Evolutionary conservation across 768 basidiomycete species (phyloP).

Genomic region (Sarcomyxa edulis): DNA sequence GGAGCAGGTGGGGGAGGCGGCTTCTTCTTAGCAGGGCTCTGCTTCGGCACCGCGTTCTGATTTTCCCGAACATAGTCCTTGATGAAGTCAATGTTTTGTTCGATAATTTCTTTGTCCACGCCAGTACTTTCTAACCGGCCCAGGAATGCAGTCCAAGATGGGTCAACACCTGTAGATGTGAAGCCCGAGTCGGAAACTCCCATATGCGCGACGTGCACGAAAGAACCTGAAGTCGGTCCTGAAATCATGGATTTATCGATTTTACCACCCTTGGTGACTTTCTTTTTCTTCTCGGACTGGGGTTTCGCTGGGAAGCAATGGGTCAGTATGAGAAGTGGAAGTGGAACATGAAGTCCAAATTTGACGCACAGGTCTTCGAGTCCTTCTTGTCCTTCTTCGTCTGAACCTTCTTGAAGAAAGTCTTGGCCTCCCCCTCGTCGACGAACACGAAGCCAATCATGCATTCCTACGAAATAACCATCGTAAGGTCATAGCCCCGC

Average conservation of each 20-base stretch:
- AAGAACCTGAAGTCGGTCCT: conserved; percentile 69
- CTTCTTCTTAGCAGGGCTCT: conserved; percentile 26
- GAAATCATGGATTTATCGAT: conserved; percentile 95
- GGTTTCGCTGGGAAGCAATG: conserved; percentile 35
- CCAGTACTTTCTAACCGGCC: conserved; percentile 59
- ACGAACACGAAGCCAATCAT: conserved; percentile 91
- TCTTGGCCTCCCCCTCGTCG: conserved; percentile 78
- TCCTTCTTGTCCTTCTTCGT: conserved; percentile 44
- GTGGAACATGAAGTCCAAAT: not conserved
- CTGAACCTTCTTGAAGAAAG: conserved; percentile 81
- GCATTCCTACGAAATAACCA: conserved; percentile 52
- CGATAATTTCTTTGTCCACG: conserved; percentile 62
- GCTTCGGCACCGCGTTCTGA: conserved; percentile 23
- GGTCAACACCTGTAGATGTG: conserved; percentile 81
- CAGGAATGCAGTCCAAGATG: conserved; percentile 79
- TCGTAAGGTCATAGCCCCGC: conserved; percentile 3
- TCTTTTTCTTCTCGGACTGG: conserved; percentile 52
- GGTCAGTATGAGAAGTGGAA: conserved; percentile 12
- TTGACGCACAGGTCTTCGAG: conserved; percentile 5
- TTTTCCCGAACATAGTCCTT: conserved; percentile 67
- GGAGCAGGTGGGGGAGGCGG: conserved; percentile 45
- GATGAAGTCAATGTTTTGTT: conserved; percentile 85
- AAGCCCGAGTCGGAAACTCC: conserved; percentile 87
- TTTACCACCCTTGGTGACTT: conserved; percentile 57
- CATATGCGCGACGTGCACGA: conserved; percentile 93